These are phyloP conservation scores for Beauveria rudraprayagi DNA, from an alignment of 2,329 filamentous ascomycete genomes.

Conservation along the genomic window DNA sequence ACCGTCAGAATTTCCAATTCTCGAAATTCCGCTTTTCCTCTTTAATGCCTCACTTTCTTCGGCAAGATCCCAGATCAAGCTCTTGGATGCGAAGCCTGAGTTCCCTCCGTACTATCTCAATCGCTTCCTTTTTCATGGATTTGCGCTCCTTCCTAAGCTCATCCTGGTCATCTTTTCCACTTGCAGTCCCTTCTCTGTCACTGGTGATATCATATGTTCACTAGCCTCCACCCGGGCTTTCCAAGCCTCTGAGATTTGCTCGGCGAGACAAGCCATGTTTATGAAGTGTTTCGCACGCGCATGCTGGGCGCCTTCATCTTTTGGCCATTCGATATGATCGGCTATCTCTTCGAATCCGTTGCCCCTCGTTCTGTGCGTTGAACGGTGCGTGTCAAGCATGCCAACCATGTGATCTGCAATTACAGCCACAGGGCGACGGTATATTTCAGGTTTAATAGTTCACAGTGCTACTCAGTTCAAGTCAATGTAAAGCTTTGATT, in stretches of 20 bases:
- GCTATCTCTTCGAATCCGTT: too few relatives aligned
- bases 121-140: background rate
- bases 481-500: background rate
- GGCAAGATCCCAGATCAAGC: background rate
- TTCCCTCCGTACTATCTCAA: background rate
- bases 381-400: too few relatives aligned
- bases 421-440: too few relatives aligned
- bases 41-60: background rate
- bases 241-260: background rate
- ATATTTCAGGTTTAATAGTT: too few relatives aligned
- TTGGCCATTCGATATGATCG: too few relatives aligned
- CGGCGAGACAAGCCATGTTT: too few relatives aligned
- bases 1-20: too few relatives aligned
- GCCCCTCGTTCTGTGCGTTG: too few relatives aligned
- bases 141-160: background rate
- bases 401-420: too few relatives aligned
- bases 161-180: background rate
- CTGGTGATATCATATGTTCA: background rate
- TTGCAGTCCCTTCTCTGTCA: background rate
- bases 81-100: background rate
- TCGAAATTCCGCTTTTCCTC: background rate
- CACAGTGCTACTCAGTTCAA: background rate
- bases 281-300: too few relatives aligned
- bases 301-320: too few relatives aligned
- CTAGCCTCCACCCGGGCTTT: background rate